phyloP scores from a whole-genome alignment of 2,329 filamentous ascomycete genomes.

The Arthroderma uncinatum region DNA sequence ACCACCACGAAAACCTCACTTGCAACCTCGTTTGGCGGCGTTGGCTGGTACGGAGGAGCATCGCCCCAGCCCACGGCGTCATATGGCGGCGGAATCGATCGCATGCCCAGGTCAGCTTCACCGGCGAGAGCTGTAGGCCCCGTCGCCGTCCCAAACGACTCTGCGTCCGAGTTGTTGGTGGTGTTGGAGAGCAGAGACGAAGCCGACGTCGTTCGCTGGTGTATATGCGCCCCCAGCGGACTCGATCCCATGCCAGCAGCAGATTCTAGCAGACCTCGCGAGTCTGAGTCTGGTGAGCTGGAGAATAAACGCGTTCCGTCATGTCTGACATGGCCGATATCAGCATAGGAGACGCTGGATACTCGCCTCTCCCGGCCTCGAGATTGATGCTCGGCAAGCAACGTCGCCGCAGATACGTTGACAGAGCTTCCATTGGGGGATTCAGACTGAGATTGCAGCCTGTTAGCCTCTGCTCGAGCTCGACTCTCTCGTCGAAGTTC shows the following conservation, averaged over 20 bases:
- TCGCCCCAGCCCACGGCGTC: conserved; percentile 35
- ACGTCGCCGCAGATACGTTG: conserved; percentile 25
- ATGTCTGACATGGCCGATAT: conserved; percentile 38
- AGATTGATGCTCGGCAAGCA: conserved; percentile 36
- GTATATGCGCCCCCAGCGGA: conserved; percentile 17
- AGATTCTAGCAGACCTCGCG: conserved; percentile 34
- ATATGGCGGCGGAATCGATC: conserved; percentile 32
- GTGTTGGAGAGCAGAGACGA: conserved; percentile 28
- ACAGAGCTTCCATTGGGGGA: conserved; percentile 30
- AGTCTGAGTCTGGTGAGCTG: conserved; percentile 38
- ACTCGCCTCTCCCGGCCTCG: conserved; percentile 36
- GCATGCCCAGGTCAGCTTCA: conserved; percentile 28
- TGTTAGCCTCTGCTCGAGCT: conserved; percentile 37
- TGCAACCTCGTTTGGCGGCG: not conserved
- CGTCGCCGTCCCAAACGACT: conserved; percentile 15
- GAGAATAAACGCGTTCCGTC: conserved; percentile 40
- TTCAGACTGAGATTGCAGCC: conserved; percentile 13
- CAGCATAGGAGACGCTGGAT: conserved; percentile 39
- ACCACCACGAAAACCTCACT: not conserved
- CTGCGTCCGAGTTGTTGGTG: conserved; percentile 24
- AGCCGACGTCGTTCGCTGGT: conserved; percentile 24
- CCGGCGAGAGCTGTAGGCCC: conserved; percentile 14
- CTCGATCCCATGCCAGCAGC: conserved; percentile 26
- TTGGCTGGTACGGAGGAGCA: conserved; percentile 29
- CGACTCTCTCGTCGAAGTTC: conserved; percentile 48